Base-by-base conservation (phyloP, 2,329 filamentous ascomycete species). In the Hypocrella siamensis region DNA sequence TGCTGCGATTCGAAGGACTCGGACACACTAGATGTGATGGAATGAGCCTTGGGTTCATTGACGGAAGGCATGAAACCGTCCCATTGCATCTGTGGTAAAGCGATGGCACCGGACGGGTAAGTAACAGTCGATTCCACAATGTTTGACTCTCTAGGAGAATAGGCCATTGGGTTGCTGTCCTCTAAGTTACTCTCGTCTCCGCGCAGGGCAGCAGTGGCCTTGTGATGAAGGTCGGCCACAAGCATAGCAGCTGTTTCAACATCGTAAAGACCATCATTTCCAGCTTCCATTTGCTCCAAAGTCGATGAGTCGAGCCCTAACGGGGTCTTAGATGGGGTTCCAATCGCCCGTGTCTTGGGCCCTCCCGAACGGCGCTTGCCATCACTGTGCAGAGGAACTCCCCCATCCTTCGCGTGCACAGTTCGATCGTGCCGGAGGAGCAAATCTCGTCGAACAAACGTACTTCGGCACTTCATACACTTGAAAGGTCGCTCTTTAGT, bases 401-500 rank as follows among this genome's bases (percentile, higher is more conserved):
- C 88, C 45, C 88, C 88, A 62, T 98, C 90, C 62, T 96, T 96
- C 40, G 90, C 90, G 60, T 98, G 90, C 41, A 98, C 90, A 42
- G 90, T 98, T 49, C 90, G 82, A 59, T 98, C 90, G 63, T 98
- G 90, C 56, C 90, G 81, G 44, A 98, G 75, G 32, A 98, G 76
- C 40, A 98, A 70, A 61, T 98, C 90, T 59, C 90, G 83, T 55
- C 90, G 83, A 47, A 98, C 90, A 54, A 98, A 98, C 39, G 90
- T 98, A 67, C 86, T 94, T 51, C 86, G 74, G 60, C 90, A 98
- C 64, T 98, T 98, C 65, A 84, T 70, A 61, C 90, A 98, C 58
- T 96, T 96, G 70, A 98, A 98, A 24, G 90, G 90, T 40, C 90
- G 79, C 60, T 96, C 90, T 62, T 98, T 98, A 42, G 90, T 98